phyloP scores from a whole-genome alignment of 352 stramenopile species.

The Nothophytophthora sp. region DNA sequence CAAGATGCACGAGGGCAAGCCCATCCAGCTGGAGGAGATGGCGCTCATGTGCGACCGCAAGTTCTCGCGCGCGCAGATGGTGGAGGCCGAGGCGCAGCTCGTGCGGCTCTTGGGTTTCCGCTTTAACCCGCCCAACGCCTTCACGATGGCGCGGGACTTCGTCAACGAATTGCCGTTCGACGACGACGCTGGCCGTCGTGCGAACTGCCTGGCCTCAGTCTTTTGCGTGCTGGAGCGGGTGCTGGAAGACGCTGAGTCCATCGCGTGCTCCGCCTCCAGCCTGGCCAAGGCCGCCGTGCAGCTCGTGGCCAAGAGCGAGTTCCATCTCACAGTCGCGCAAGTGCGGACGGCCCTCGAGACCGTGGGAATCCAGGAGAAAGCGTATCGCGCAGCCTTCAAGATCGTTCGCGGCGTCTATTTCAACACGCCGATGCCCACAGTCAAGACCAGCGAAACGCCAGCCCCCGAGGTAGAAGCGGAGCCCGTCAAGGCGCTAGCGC shows the following conservation, averaged over 20 bases:
- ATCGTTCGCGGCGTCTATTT: conserved; percentile 36
- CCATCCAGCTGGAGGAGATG: conserved; percentile 77
- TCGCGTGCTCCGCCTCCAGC: conserved; percentile 41
- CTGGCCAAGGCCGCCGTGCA: conserved; percentile 49
- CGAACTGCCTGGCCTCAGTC: conserved; percentile 34
- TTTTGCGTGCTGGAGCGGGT: conserved; percentile 43
- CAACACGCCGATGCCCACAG: background rate
- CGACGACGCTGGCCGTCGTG: conserved; percentile 12
- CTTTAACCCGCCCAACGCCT: conserved; percentile 63
- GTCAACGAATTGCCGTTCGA: conserved; percentile 37
- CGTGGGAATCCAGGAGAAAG: conserved; percentile 19
- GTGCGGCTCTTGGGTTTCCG: conserved; percentile 60
- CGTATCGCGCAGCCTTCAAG: conserved; percentile 36
- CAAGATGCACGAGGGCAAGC: conserved; percentile 76
- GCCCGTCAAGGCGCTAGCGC: conserved; percentile 23
- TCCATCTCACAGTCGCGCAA: conserved; percentile 24
- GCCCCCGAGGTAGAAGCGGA: conserved; percentile 19
- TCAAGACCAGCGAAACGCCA: conserved; percentile 13
- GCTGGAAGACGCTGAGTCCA: conserved; percentile 31
- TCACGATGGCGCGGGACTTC: conserved; percentile 71
- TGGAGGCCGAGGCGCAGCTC: conserved; percentile 55
- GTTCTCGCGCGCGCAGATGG: conserved; percentile 65
- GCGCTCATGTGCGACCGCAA: conserved; percentile 73
- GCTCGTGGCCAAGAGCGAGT: conserved; percentile 41
- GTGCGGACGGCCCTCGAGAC: conserved; percentile 22